Conservation (phyloP, 768 basidiomycete species). For the Exidia glandulosa region DNA sequence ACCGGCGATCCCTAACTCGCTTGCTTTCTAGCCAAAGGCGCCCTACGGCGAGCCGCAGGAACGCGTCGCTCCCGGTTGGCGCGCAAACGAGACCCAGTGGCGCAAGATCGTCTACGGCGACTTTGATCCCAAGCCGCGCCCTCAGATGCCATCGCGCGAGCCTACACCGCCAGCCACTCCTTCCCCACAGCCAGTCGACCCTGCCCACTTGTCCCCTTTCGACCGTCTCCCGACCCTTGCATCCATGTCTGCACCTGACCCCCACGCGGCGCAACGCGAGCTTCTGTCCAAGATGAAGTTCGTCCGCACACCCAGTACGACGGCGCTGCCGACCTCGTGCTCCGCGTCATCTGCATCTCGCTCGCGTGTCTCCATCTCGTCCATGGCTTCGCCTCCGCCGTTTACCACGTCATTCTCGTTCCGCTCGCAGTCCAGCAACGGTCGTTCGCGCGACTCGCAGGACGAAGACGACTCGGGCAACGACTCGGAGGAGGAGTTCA, state of each 20-base stretch:
- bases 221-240: not conserved
- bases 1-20: not conserved
- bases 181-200: not conserved
- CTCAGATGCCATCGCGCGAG: not conserved
- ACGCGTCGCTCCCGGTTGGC: not conserved
- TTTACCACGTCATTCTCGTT: not conserved
- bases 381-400: not conserved
- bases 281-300: not conserved
- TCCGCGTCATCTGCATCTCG: not conserved
- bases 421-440: not conserved
- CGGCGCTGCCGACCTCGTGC: not conserved
- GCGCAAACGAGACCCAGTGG: not conserved
- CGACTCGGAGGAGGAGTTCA: not conserved
- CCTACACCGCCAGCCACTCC: not conserved
- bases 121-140: not conserved
- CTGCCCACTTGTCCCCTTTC: not conserved
- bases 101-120: not conserved
- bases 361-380: not conserved
- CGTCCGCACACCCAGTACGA: not conserved
- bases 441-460: not conserved
- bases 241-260: not conserved
- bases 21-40: not conserved
- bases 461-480: not conserved
- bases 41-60: not conserved
- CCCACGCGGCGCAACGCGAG: not conserved